A percentile compares a stretch with the other conserved stretches of the same genome.
phyloP scores from a whole-genome alignment of 2,329 filamentous ascomycete genomes.

The Ambrosiella xylebori region DNA sequence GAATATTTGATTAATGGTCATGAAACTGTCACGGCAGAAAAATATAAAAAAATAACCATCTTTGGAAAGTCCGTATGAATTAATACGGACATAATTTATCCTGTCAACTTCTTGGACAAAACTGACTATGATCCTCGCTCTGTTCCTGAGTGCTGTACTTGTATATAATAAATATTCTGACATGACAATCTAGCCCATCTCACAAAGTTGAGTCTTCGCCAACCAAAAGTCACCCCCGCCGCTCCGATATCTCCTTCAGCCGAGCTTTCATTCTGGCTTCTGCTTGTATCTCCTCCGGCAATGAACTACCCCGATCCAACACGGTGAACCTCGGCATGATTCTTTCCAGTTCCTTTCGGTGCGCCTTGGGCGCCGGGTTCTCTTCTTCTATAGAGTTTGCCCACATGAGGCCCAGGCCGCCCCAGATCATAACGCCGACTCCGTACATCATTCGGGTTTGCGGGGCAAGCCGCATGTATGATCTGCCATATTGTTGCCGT shows the following conservation, averaged over 20 bases:
- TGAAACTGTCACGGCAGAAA: too few relatives aligned
- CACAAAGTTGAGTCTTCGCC: neutral
- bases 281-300: neutral
- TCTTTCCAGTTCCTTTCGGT: constrained; percentile 48
- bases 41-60: too few relatives aligned
- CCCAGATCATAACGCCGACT: constrained; percentile 59
- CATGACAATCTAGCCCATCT: too few relatives aligned
- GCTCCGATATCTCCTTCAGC: neutral
- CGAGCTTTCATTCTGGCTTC: neutral
- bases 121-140: too few relatives aligned
- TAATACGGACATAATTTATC: too few relatives aligned
- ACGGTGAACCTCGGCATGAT: constrained; percentile 44
- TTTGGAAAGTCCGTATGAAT: too few relatives aligned
- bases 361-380: constrained; percentile 56
- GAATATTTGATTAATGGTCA: too few relatives aligned
- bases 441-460: constrained; percentile 58
- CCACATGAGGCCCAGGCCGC: constrained; percentile 52
- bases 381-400: constrained; percentile 57
- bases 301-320: constrained; percentile 27
- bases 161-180: too few relatives aligned
- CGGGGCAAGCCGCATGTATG: constrained; percentile 52
- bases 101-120: too few relatives aligned
- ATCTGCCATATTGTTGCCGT: neutral
- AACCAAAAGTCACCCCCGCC: neutral
- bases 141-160: too few relatives aligned